A percentile compares a stretch with the other conserved stretches of the same genome.
phyloP scores from a whole-genome alignment of 352 stramenopile species.

The Phytopythium litorale region DNA sequence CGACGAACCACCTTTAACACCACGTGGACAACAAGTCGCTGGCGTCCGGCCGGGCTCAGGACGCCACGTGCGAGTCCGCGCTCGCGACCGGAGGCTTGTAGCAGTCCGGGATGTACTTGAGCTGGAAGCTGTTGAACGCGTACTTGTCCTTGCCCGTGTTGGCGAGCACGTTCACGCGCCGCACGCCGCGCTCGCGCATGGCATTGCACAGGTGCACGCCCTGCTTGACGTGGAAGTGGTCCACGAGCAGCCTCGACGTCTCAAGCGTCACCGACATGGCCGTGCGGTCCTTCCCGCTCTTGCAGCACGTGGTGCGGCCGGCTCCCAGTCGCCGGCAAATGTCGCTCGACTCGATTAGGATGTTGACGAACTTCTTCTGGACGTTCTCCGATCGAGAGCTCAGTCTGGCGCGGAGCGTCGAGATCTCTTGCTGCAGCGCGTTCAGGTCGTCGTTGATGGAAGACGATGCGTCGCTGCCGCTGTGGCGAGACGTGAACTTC shows the following conservation, averaged over 20 bases:
- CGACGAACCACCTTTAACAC: background rate
- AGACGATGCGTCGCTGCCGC: constrained; percentile 5
- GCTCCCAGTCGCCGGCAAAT: constrained; percentile 90
- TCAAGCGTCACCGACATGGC: constrained; percentile 97
- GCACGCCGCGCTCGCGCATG: constrained; percentile 83
- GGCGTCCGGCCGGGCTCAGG: constrained; percentile 24
- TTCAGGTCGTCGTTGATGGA: constrained; percentile 29
- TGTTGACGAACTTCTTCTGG: constrained; percentile 86
- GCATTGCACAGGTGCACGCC: constrained; percentile 81
- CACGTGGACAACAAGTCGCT: background rate
- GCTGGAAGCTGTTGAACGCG: constrained; percentile 97
- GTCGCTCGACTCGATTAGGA: constrained; percentile 83
- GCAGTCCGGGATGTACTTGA: constrained; percentile 95
- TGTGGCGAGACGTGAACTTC: constrained; percentile 12
- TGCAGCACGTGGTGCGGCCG: constrained; percentile 94
- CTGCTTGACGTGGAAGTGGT: constrained; percentile 86
- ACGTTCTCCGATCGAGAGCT: constrained; percentile 63
- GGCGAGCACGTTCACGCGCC: constrained; percentile 78
- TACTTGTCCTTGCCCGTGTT: constrained; percentile 92
- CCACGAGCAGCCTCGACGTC: constrained; percentile 88
- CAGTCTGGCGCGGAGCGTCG: constrained; percentile 49
- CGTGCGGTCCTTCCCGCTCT: constrained; percentile 97
- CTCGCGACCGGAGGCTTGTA: constrained; percentile 89
- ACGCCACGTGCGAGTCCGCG: constrained; percentile 70
- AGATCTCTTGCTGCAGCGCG: constrained; percentile 56